A percentile compares a stretch with the other conserved stretches of the same genome.
These are phyloP conservation scores for Echeveria elegans DNA, from an alignment of 164 flowering plant genomes.

Conservation along the genomic window DNA sequence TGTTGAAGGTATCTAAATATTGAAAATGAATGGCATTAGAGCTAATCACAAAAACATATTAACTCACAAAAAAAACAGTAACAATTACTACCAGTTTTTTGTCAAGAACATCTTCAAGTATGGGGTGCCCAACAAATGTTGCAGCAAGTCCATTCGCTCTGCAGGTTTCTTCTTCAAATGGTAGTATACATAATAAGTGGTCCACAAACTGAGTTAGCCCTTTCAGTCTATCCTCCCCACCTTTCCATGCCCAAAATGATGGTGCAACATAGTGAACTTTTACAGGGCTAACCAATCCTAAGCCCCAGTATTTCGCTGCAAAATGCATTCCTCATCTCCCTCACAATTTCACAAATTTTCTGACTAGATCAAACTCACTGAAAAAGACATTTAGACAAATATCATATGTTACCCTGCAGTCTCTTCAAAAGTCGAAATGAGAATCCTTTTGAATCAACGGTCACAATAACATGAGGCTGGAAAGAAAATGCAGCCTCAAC, in stretches of 20 bases:
- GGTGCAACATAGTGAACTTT: constrained; percentile 95
- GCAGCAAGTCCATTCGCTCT: constrained; percentile 60
- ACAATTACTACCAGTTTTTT: constrained; percentile 31
- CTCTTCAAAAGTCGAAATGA: constrained; percentile 71
- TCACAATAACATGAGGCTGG: constrained; percentile 81
- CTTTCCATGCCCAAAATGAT: constrained; percentile 99
- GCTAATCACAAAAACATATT: neutral
- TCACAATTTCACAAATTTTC: constrained; percentile 20
- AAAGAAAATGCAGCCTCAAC: constrained; percentile 60
- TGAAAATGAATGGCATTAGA: neutral
- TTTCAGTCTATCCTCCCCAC: constrained; percentile 78
- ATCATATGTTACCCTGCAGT: constrained; percentile 41
- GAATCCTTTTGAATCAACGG: constrained; percentile 90
- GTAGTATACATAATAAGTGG: constrained; percentile 87
- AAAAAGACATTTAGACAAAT: neutral
- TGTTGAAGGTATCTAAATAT: neutral
- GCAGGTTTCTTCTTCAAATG: constrained; percentile 79
- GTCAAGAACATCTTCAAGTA: constrained; percentile 63
- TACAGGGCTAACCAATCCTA: constrained; percentile 31
- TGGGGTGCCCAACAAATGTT: constrained; percentile 93
- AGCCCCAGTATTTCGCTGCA: constrained; percentile 59
- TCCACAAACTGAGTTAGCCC: constrained; percentile 73
- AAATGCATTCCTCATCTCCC: constrained; percentile 30
- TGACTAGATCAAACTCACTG: constrained; percentile 11
- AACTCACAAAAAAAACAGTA: neutral